Base-by-base conservation (phyloP, 768 basidiomycete genomes). In the Hemileccinum rubropunctum region DNA sequence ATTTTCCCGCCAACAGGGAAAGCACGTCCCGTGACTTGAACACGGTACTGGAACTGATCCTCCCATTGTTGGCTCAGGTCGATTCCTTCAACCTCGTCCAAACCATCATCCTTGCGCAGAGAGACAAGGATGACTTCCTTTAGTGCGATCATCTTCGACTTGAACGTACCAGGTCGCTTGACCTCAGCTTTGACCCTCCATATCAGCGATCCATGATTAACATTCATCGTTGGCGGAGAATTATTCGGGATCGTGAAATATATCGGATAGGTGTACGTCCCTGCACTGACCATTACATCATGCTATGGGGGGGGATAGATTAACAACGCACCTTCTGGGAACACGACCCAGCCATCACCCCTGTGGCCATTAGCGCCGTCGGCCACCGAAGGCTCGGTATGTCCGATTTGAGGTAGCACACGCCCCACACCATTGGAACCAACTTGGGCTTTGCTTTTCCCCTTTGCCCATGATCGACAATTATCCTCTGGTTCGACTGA, bases 261-360 rank as follows among this genome's bases (percentile, higher is more conserved):
- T 60, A 99, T 88, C 3, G 95, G 95, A 68, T 92, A 98, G 15
- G 87, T 91, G 65, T 98, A 98, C 6, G 83, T 88, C 17, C 94
- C 94, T 90, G 58, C 28, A 51, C 18, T 35, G 9, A 37, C n/a
- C 14, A 23, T 95, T 92, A 15, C 88, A 87, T 58, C 28, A 51
- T 15, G 12, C 10, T 8, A 33, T 28, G 23, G 45, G 21, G 43
- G 23, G 46, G 30, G 37, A 34, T 21, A 18, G 40, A 26, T 67
- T 73, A 34, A 27, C 36, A 20, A 43, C 57, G 17, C 47, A 88
- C 93, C 94, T 72, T 88, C 84, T 59, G 84, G 82, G 67, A 95
- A 95, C 66, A 95, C 86, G 63, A 86, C 86, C 91, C 92, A 98
- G 5, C 77, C 76, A 44, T 77, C 71, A 12, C 73, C 74, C 4